Evolutionary conservation across 176 grass and related monocot species (phyloP), one percentile per base, ranked within the genome.

Genomic region (Zizania latifolia): DNA sequence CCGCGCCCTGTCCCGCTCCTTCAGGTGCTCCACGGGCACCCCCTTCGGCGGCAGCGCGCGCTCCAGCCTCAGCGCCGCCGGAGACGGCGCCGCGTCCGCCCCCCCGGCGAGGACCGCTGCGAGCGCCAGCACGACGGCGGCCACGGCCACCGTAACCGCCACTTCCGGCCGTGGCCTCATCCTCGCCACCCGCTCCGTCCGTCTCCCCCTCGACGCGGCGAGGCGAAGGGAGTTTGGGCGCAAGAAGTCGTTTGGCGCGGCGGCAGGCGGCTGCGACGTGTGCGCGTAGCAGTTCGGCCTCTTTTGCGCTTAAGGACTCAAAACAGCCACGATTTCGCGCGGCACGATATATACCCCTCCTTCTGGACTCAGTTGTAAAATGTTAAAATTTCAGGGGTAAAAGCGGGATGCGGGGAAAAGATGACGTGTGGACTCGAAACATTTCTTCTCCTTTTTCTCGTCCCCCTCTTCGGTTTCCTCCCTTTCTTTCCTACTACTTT

Each of bases 1-100:
- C 51, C 94, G 85, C 40, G 81, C 84, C 83, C 75, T 31, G 80
- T 97, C 94, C 59, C 91, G 81, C 38, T 77, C 81, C 62, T 24
- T 83, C 14, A 97, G 94, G 19, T 88, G 86, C 72, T 94, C 91
- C 65, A 93, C 50, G 1, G 51, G 39, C 68, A 92, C 84, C 34
- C 90, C 94, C 46, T 28, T 70, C 32, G 53, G 74, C 26, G 94
- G 91, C 59, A 97, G 50, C 53, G 86, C 86, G 56, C 94, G 90
- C 82, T 97, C 81, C 79, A 93, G 78, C 75, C 27, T 83, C 83
- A 97, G 72, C 45, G 65, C 70, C 17, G 80, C 70, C 41, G 70
- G 79, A 12, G 80, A 21, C 62, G 39, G 44, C 59, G 15, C 84
- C 17, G 53, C 54, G 8, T 23, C 48, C 24, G 48, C 81, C 34